These are phyloP conservation scores for Russula brevipes DNA, from an alignment of 768 basidiomycete genomes.

Conservation along the genomic window DNA sequence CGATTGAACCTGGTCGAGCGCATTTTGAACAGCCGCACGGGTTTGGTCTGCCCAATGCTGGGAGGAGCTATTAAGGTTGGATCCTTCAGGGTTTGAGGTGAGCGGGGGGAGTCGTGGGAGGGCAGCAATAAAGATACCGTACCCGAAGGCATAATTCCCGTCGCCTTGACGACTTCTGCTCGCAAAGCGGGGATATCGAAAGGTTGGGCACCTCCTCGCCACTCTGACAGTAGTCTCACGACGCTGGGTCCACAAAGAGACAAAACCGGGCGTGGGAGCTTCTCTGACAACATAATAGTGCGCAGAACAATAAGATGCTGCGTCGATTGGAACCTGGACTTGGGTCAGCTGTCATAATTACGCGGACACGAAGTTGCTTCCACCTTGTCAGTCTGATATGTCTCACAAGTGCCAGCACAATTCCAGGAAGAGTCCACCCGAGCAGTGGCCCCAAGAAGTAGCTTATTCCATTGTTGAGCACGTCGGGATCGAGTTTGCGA, in stretches of 20 bases:
- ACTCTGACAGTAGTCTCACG: slow-evolving; percentile 41
- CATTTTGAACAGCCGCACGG: slow-evolving; percentile 50
- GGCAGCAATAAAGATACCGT: slow-evolving; percentile 16
- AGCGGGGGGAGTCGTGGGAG: neutral
- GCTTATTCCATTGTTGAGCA: slow-evolving; percentile 66
- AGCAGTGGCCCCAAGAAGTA: slow-evolving; percentile 71
- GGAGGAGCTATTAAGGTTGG: slow-evolving; percentile 16
- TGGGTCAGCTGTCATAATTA: neutral
- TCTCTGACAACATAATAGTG: slow-evolving; percentile 54
- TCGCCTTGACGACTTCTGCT: slow-evolving; percentile 37
- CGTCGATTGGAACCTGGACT: slow-evolving; percentile 43
- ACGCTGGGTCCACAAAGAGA: slow-evolving; percentile 56
- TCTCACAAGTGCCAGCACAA: slow-evolving; percentile 55
- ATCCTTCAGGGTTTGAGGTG: neutral
- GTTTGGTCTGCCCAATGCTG: slow-evolving; percentile 48
- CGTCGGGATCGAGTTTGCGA: slow-evolving; percentile 60
- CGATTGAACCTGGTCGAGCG: slow-evolving; percentile 51
- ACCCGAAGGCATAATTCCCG: slow-evolving; percentile 39
- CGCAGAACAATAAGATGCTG: slow-evolving; percentile 62
- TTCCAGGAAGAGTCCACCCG: slow-evolving; percentile 75
- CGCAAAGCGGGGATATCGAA: slow-evolving; percentile 39
- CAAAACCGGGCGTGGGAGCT: slow-evolving; percentile 62
- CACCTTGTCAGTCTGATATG: slow-evolving; percentile 43
- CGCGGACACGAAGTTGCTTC: neutral
- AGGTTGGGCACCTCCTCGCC: slow-evolving; percentile 31